Conservation (phyloP, 2,329 filamentous ascomycete genomes). For the Trichoderma gracile region DNA sequence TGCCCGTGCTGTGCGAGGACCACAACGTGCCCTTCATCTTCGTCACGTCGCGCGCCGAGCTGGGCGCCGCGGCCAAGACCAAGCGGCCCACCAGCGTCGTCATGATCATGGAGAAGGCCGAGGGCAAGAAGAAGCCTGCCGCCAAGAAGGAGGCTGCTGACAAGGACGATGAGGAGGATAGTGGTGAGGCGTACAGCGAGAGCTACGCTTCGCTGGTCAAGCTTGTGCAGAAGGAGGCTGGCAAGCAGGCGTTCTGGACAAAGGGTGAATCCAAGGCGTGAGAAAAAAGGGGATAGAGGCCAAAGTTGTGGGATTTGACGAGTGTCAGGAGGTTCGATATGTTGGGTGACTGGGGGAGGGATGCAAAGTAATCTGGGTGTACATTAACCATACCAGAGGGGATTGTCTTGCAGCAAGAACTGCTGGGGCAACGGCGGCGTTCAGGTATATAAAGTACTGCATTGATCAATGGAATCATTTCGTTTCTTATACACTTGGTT, state of each 20-base stretch:
- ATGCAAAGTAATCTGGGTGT: constrained; percentile 38
- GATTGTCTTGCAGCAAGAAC: constrained; percentile 33
- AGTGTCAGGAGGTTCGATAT: background rate
- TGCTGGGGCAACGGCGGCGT: constrained; percentile 42
- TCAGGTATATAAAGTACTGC: constrained; percentile 36
- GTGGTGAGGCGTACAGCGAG: constrained; percentile 62
- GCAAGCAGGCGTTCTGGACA: constrained; percentile 56
- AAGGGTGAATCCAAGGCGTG: constrained; percentile 41
- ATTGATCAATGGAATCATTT: constrained; percentile 33
- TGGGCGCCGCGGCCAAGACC: constrained; percentile 89
- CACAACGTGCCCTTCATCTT: constrained; percentile 97
- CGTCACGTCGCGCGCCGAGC: constrained; percentile 86
- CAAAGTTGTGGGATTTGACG: background rate
- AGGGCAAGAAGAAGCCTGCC: constrained; percentile 46
- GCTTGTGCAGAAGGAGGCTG: constrained; percentile 65
- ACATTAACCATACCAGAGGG: constrained; percentile 39
- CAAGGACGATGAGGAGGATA: constrained; percentile 50
- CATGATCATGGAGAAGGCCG: constrained; percentile 70
- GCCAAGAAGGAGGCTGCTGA: constrained; percentile 43
- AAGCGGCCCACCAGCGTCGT: constrained; percentile 97
- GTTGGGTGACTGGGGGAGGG: background rate
- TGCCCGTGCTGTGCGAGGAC: constrained; percentile 97
- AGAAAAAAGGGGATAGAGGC: background rate
- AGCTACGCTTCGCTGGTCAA: constrained; percentile 66
- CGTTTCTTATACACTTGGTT: background rate